These are phyloP conservation scores for Leishmania martiniquensis DNA, from an alignment of 208 protist species.

Conservation along the genomic window DNA sequence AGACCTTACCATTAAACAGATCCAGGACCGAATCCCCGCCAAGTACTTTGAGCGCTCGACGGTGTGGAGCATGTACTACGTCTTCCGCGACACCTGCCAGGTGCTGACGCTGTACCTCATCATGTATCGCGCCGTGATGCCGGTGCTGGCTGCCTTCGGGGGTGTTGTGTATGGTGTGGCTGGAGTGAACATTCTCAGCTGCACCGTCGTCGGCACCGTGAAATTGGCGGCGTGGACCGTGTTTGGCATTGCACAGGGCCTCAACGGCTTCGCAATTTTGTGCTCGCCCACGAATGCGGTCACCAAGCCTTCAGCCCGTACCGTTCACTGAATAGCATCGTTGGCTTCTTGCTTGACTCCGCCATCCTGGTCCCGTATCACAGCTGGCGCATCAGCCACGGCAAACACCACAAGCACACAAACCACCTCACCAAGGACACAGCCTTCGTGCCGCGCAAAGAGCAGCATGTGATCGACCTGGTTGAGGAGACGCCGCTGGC, in stretches of 20 bases:
- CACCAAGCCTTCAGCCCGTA: constrained; percentile 91
- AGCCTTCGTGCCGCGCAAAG: constrained; percentile 79
- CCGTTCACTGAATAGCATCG: constrained; percentile 79
- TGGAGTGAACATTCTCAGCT: constrained; percentile 11
- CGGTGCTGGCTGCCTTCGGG: constrained; percentile 31
- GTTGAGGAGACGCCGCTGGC: constrained; percentile 72
- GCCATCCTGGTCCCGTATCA: constrained; percentile 93
- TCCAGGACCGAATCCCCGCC: constrained; percentile 74
- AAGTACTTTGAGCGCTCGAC: constrained; percentile 76
- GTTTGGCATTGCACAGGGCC: constrained; percentile 86
- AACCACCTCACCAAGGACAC: constrained; percentile 94
- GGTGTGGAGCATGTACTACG: constrained; percentile 51
- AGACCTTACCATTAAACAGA: constrained; percentile 70
- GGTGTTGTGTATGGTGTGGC: constrained; percentile 12
- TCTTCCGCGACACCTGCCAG: constrained; percentile 67
- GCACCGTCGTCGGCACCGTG: constrained; percentile 18
- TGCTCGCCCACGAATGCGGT: constrained; percentile 96
- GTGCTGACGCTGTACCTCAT: constrained; percentile 48
- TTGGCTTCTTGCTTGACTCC: constrained; percentile 91
- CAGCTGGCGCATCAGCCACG: constrained; percentile 93
- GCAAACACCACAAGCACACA: constrained; percentile 95
- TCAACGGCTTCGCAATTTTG: constrained; percentile 88
- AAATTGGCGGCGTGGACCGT: constrained; percentile 53
- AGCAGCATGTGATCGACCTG: constrained; percentile 56
- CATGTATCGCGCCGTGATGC: constrained; percentile 58